Base-by-base conservation (phyloP, 1,284 basidiomycete genomes). In the Puccinia hordei region DNA sequence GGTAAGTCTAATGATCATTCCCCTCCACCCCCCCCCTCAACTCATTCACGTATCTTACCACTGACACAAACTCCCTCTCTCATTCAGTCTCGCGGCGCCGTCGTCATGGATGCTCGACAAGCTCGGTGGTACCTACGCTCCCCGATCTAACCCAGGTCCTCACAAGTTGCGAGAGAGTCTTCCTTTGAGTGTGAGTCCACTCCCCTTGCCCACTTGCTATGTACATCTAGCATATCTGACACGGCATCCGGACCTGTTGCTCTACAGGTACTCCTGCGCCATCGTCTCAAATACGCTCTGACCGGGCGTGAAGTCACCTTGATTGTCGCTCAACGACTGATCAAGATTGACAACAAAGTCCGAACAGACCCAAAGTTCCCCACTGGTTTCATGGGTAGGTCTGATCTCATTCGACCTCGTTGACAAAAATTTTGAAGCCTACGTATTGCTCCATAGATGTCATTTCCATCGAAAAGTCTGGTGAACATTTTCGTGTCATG, bases 31-130 rank as follows among this genome's bases (percentile, higher is more conserved):
- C 24, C n/a, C n/a, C n/a, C n/a, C n/a, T n/a, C n/a, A n/a, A n/a
- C n/a, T n/a, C n/a, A n/a, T n/a, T n/a, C 17, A 15, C 22, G 4
- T n/a, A 30, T 65, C 19, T 66, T 8, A 17, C 19, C 33, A 1
- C 19, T 63, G 6, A 12, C 6, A 38, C 22, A 8, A 17, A 13
- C n/a, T 49, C 4, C 30, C 33, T 49, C 22, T n/a, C 15, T 0
- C 22, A 44, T n/a, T 41, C 51, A 80, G 77, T 86, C 91, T 98
- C 84, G 91, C 92, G 85, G 97, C 97, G 84, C 97, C 97, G 83
- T 96, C 94, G 81, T 93, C 94, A 89, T 99, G 97, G 97, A 97
- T 99, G 94, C 90, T 99, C 84, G 95, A 98, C 90, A 99, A 99
- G 89, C 89, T 99, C 86, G 92, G 93, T 88, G 96, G 96, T 83